Conservation (phyloP, 352 stramenopile species). For the Stramenopiles sp. region DNA sequence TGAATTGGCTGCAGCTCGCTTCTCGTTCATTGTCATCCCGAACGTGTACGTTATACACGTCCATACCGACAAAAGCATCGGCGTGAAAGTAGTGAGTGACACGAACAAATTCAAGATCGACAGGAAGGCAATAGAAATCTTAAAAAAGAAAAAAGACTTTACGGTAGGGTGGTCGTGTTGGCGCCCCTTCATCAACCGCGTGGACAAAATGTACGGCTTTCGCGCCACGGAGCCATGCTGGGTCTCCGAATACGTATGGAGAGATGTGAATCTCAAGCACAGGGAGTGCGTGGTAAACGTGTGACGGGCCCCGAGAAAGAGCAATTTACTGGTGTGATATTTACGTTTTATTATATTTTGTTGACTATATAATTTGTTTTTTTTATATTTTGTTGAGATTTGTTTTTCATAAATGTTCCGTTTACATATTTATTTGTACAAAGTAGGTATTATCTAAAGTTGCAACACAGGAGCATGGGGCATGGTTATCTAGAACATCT, state of each 20-base stretch:
- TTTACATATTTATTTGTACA: too few relatives aligned
- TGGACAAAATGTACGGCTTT: conserved; percentile 1
- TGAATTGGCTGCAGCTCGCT: conserved; percentile 6
- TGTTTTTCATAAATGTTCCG: too few relatives aligned
- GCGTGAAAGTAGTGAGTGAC: conserved; percentile 4
- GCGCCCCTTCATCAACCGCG: background rate
- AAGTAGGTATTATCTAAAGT: too few relatives aligned
- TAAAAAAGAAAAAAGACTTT: conserved; percentile 1
- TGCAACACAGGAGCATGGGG: too few relatives aligned
- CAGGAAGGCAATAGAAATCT: conserved; percentile 7
- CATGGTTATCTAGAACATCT: too few relatives aligned
- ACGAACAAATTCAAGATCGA: background rate
- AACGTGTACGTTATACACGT: conserved; percentile 3
- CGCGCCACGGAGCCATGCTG: background rate
- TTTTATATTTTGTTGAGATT: too few relatives aligned
- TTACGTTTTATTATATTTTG: too few relatives aligned
- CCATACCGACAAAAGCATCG: conserved; percentile 10
- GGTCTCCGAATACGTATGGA: conserved; percentile 9
- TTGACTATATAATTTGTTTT: too few relatives aligned
- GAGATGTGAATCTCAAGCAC: background rate
- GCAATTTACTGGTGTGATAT: too few relatives aligned
- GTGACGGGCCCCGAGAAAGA: too few relatives aligned
- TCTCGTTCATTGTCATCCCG: conserved; percentile 9
- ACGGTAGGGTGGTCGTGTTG: conserved; percentile 9
- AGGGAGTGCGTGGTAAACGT: conserved; percentile 5